Evolutionary conservation across 2,329 filamentous ascomycete species (phyloP).

Genomic region (Botrytis deweyae): DNA sequence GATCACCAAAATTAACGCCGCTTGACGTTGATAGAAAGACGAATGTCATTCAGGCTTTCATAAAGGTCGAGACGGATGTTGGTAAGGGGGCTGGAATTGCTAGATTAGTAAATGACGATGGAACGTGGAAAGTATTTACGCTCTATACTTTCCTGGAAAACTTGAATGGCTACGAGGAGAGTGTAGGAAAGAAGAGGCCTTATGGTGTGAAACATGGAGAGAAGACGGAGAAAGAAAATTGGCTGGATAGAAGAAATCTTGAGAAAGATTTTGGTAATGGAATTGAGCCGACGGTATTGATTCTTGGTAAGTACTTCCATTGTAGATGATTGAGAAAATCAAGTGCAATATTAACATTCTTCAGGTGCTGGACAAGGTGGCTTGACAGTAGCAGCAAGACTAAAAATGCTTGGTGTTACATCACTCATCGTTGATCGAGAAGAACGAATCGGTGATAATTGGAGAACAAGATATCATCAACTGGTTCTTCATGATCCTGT

Average conservation of each 20-base stretch:
- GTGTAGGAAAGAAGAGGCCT: constrained; percentile 47
- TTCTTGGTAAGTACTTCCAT: constrained; percentile 51
- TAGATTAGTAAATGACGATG: constrained; percentile 45
- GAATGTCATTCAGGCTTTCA: constrained; percentile 55
- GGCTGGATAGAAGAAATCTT: constrained; percentile 53
- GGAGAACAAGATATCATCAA: constrained; percentile 62
- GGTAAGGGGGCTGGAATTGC: constrained; percentile 58
- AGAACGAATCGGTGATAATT: constrained; percentile 60
- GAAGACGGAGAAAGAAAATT: constrained; percentile 55
- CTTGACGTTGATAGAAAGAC: constrained; percentile 49
- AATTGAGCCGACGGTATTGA: constrained; percentile 52
- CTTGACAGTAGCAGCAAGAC: constrained; percentile 55
- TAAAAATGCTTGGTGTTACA: constrained; percentile 58
- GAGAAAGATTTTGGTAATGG: constrained; percentile 47
- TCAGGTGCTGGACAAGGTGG: constrained; percentile 61
- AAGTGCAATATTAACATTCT: constrained; percentile 48
- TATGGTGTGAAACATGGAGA: constrained; percentile 57
- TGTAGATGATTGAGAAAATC: background rate
- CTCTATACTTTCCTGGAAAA: constrained; percentile 59
- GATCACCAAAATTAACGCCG: constrained; percentile 36
- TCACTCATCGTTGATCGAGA: constrained; percentile 59
- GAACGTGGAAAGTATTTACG: constrained; percentile 61
- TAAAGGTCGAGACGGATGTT: constrained; percentile 52
- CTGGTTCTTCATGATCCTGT: constrained; percentile 69
- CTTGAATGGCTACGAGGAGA: constrained; percentile 55